A percentile compares a stretch with the other conserved stretches of the same genome.
Evolutionary conservation across 495 filamentous ascomycete genomes (phyloP).

Genomic region (Penicillium paxilli): DNA sequence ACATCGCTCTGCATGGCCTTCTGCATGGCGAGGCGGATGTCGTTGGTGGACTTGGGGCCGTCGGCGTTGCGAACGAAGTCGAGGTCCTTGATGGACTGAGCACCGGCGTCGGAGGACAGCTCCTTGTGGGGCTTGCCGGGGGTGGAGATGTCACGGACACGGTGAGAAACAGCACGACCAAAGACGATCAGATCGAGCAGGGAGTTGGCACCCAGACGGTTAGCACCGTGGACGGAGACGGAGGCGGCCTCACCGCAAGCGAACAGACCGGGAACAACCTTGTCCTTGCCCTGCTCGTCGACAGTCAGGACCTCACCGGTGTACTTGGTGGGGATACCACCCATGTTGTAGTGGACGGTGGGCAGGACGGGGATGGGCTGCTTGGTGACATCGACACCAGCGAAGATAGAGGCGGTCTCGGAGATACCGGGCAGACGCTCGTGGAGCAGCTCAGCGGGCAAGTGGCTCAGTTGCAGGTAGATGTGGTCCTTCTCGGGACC

Average conservation of each 20-base stretch:
- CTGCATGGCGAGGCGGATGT: conserved; percentile 92
- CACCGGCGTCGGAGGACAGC: conserved; percentile 78
- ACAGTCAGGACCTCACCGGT: conserved; percentile 91
- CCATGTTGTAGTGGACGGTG: conserved; percentile 99
- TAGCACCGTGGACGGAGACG: conserved; percentile 96
- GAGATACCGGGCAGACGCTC: conserved; percentile 98
- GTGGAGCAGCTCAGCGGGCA: conserved; percentile 85
- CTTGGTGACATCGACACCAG: conserved; percentile 94
- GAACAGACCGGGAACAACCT: conserved; percentile 93
- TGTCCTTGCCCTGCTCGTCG: conserved; percentile 78
- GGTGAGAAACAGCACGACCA: conserved; percentile 93
- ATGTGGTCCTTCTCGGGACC: conserved; percentile 96
- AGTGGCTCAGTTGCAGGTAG: conserved; percentile 93
- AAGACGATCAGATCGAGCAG: conserved; percentile 97
- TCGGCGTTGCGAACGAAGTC: conserved; percentile 81
- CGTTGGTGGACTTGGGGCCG: conserved; percentile 81
- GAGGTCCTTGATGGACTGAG: conserved; percentile 80
- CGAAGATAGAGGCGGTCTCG: conserved; percentile 94
- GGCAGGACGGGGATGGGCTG: conserved; percentile 96
- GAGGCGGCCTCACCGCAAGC: conserved; percentile 96
- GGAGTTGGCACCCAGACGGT: conserved; percentile 96
- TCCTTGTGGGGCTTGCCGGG: conserved; percentile 76
- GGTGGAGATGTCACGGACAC: conserved; percentile 85
- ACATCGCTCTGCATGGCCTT: conserved; percentile 98
- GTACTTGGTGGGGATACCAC: conserved; percentile 95